Evolutionary conservation across 2,329 filamentous ascomycete genomes (phyloP).

Genomic region (Cytospora chrysosperma): DNA sequence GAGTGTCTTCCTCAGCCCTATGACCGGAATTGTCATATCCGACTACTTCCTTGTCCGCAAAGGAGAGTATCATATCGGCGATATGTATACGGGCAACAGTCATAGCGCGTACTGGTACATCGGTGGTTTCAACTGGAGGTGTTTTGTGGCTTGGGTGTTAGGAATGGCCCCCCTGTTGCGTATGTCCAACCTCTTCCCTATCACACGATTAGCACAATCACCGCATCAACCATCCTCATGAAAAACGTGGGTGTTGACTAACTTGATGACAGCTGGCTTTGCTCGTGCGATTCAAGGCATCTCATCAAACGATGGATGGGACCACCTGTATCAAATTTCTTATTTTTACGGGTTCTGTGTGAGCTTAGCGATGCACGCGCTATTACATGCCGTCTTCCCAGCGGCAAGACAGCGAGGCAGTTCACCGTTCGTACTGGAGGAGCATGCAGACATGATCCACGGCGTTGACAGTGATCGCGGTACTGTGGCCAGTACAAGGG

Average conservation of each 20-base stretch:
- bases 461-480: neutral
- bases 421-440: slow-evolving; percentile 31
- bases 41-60: slow-evolving; percentile 46
- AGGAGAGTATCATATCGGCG: slow-evolving; percentile 41
- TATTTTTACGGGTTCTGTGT: slow-evolving; percentile 34
- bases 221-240: too few relatives aligned
- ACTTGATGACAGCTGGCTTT: slow-evolving; percentile 27
- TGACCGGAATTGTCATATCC: slow-evolving; percentile 45
- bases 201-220: too few relatives aligned
- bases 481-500: neutral
- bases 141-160: slow-evolving; percentile 40
- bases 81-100: slow-evolving; percentile 40
- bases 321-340: slow-evolving; percentile 32
- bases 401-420: slow-evolving; percentile 29
- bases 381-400: slow-evolving; percentile 28
- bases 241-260: too few relatives aligned
- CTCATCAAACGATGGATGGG: slow-evolving; percentile 32
- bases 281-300: slow-evolving; percentile 28
- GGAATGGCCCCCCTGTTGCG: slow-evolving; percentile 36
- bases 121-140: slow-evolving; percentile 45
- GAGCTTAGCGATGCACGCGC: slow-evolving; percentile 27
- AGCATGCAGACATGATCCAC: slow-evolving; percentile 25
- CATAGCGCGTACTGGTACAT: slow-evolving; percentile 44
- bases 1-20: slow-evolving; percentile 47
- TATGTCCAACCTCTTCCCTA: slow-evolving; percentile 23